Percentiles rank a stretch among this genome's conserved stretches.
Conservation (phyloP, 2,329 filamentous ascomycete genomes). For the Fusarium aywerte region DNA sequence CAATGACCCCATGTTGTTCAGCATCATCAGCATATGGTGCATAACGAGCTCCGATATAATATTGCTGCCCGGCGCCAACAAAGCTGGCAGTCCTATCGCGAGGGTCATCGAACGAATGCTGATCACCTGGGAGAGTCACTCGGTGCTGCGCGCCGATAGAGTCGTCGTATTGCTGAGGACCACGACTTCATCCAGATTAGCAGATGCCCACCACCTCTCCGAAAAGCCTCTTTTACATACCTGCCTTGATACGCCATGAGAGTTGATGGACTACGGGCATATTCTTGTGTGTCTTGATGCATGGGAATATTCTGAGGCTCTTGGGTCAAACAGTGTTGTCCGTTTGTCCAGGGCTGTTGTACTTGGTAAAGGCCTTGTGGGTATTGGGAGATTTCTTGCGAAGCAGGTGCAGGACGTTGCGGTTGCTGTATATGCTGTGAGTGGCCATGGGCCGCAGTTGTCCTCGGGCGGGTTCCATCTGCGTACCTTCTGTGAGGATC, state of each 20-base stretch:
- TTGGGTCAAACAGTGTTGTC: not conserved
- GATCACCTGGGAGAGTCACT: conserved; percentile 3
- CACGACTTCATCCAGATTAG: conserved; percentile 6
- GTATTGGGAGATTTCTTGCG: not conserved
- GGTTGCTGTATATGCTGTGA: not conserved
- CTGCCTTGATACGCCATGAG: conserved; percentile 25
- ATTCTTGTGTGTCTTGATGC: not conserved
- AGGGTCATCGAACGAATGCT: not conserved
- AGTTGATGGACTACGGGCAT: conserved; percentile 6
- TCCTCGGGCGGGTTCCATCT: not conserved
- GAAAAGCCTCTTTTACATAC: not conserved
- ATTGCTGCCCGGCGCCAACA: not conserved
- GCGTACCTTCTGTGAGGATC: not conserved
- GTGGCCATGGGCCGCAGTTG: not conserved
- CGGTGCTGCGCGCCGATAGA: not conserved
- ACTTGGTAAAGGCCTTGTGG: not conserved
- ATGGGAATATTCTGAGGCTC: not conserved
- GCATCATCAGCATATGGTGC: not conserved
- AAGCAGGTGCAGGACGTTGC: not conserved
- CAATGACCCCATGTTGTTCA: not conserved
- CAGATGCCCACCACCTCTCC: not conserved
- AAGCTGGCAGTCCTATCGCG: conserved; percentile 5
- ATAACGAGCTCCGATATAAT: not conserved
- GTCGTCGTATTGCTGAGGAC: not conserved
- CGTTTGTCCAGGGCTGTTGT: not conserved